A percentile compares a stretch with the other conserved stretches of the same genome.
Evolutionary conservation across 495 filamentous ascomycete genomes (phyloP).

Genomic region (Xylaria nigripes): DNA sequence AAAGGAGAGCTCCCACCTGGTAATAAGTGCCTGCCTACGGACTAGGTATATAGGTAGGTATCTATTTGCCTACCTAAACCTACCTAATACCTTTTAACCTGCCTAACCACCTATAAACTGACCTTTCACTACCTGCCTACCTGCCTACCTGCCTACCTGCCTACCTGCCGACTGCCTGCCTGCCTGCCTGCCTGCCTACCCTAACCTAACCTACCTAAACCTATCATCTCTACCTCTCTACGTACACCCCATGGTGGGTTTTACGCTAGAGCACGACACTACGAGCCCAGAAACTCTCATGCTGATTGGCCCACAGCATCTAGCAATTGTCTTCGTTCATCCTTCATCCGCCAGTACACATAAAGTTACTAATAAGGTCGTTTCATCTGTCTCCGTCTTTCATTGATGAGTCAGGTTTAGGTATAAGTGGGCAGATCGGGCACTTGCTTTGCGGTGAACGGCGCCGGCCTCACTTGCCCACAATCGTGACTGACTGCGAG

Average conservation of each 20-base stretch:
- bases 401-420: neutral
- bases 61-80: too few species aligned
- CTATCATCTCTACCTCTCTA: neutral
- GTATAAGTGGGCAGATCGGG: neutral
- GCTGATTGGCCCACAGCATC: slow-evolving; percentile 17
- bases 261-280: neutral
- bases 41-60: too few species aligned
- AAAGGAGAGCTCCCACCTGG: too few species aligned
- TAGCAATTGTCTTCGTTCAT: slow-evolving; percentile 25
- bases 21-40: too few species aligned
- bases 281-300: too few species aligned
- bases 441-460: slow-evolving; percentile 9
- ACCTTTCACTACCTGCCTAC: neutral
- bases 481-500: slow-evolving; percentile 1
- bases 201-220: neutral
- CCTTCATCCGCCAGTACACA: slow-evolving; percentile 5
- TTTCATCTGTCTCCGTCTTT: neutral
- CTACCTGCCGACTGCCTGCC: neutral
- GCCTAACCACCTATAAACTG: too few species aligned
- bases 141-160: neutral
- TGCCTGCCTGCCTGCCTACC: neutral
- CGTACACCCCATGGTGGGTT: neutral
- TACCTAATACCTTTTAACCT: too few species aligned
- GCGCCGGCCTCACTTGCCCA: slow-evolving; percentile 10
- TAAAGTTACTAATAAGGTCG: neutral